Base-by-base conservation (phyloP, 257 asterid genomes). In the Penstemon eatonii region DNA sequence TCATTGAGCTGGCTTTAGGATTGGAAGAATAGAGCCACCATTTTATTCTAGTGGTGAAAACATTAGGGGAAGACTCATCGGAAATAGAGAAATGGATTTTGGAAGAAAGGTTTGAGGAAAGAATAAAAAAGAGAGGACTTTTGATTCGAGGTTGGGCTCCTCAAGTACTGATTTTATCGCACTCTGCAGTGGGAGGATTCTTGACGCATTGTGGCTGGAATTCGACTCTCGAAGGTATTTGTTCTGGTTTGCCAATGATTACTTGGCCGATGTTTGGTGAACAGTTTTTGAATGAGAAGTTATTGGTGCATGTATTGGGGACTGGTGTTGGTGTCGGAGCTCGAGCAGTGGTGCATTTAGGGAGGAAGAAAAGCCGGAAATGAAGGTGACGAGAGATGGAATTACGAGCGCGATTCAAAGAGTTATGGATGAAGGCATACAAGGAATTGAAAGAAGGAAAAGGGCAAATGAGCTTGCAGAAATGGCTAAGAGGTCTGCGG, bases 151-250 rank as follows among this genome's bases (percentile, higher is more conserved):
- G 72, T 18, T 55, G 63, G 72, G 64, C 72, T 2, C 72, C 63
- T 4, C 70, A 52, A n/a, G 25, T 65, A 41, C 38, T 65, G 43
- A 65, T 65, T 40, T 18, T 65, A 11, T 65, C 70, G 1, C 70
- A 65, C 46, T 3, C 4, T n/a, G 59, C 40, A 4, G 19, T 51
- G 5, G 70, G 70, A 65, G 70, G 60, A 51, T 52, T 65, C 61
- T n/a, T 75, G 39, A 75, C 80, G 0, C 76, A 70, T 8, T 70
- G 76, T 44, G 80, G 76, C 1, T 75, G 76, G 80, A 75, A 70
- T 1, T 75, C 76, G 0, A 70, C 68, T 0, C 53, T 70, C 6
- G 76, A 75, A 70, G 76, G 73, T 47, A n/a, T 75, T 9, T 64
- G 68, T 18, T 63, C 73, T 12, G 80, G 80, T 40, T 45, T 75